Base-by-base conservation (phyloP, 176 grass and related monocot species). In the Oryza nivara region DNA sequence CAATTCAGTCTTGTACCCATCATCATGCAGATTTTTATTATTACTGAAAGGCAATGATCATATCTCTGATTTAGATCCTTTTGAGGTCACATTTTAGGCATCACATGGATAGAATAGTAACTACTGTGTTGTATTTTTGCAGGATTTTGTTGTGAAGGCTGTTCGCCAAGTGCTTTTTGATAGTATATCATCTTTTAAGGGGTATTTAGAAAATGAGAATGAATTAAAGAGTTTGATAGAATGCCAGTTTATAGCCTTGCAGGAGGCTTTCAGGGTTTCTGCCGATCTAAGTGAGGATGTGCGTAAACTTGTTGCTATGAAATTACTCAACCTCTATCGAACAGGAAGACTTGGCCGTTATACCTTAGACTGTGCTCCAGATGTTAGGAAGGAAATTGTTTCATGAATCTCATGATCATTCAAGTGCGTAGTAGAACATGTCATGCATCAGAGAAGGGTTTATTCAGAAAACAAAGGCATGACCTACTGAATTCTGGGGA, bases 291-390 rank as follows among this genome's bases (percentile, higher is more conserved):
- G 60, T 51, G 87, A 89, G 66, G 75, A 88, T 67, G 72, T 70
- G 74, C 16, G 30, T 82, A 92, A 89, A 78, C 52, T 4, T 51
- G 58, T 90, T 72, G 82, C 91, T 75, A 14, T 67, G 58, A 92
- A 97, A 82, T 80, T 97, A 41, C 75, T 94, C 7, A 90, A 97
- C 75, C 91, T 94, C 6, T 94, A 88, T 81, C 73, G 82, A 11
- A 94, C 89, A 1, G 94, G 94, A 86, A 97, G 91, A 75, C 89
- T 94, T 90, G 94, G 94, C 46, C 85, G 44, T 16, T 94, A 90
- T 76, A 92, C 89, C 28, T 82, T 94, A 16, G 94, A 97, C 32
- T 16, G 45, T 78, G 17, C 86, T 75, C 72, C 85, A 75, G 74
- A 78, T 92, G 34, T 82, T 51, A 48, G 60, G 19, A 61, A 83